A percentile compares a stretch with the other conserved stretches of the same genome.
phyloP scores from a whole-genome alignment of 208 protist genomes.

The Acanthamoeba healyi region DNA sequence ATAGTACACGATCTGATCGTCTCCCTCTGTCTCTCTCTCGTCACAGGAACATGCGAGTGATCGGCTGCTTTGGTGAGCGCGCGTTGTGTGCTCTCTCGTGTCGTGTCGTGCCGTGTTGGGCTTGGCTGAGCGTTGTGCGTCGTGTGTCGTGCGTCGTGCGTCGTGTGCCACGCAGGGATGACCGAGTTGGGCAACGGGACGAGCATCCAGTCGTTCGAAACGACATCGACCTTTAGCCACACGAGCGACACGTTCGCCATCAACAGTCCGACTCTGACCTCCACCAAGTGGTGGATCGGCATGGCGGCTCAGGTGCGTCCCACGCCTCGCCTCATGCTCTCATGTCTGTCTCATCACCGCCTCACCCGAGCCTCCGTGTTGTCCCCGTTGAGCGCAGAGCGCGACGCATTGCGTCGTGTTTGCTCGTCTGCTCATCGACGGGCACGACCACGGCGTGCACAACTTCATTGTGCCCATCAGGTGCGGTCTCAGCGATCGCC shows the following conservation, averaged over 20 bases:
- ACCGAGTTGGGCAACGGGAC: slow-evolving; percentile 86
- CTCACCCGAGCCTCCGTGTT: too few species aligned
- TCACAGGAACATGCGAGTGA: slow-evolving; percentile 44
- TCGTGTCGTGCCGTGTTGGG: too few species aligned
- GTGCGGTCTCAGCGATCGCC: slow-evolving; percentile 70
- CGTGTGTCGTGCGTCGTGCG: too few species aligned
- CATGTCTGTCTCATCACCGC: too few species aligned
- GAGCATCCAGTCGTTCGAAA: slow-evolving; percentile 85
- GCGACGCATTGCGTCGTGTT: slow-evolving; percentile 82
- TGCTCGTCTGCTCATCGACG: slow-evolving; percentile 79
- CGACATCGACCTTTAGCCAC: slow-evolving; percentile 82
- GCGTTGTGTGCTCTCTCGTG: too few species aligned
- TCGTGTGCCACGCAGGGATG: slow-evolving; percentile 44
- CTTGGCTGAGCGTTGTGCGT: too few species aligned
- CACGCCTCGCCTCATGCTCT: too few species aligned
- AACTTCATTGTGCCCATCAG: too few species aligned
- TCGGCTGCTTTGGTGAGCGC: slow-evolving; percentile 62
- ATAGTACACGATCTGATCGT: background rate
- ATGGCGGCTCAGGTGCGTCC: too few species aligned
- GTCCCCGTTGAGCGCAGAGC: too few species aligned
- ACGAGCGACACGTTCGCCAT: slow-evolving; percentile 84
- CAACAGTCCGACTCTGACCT: slow-evolving; percentile 76
- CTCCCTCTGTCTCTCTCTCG: background rate
- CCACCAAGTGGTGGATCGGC: slow-evolving; percentile 86
- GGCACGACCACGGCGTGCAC: background rate